A percentile compares a stretch with the other conserved stretches of the same genome.
phyloP scores from a whole-genome alignment of 1,284 basidiomycete species.

The Ceratobasidium sp. region DNA sequence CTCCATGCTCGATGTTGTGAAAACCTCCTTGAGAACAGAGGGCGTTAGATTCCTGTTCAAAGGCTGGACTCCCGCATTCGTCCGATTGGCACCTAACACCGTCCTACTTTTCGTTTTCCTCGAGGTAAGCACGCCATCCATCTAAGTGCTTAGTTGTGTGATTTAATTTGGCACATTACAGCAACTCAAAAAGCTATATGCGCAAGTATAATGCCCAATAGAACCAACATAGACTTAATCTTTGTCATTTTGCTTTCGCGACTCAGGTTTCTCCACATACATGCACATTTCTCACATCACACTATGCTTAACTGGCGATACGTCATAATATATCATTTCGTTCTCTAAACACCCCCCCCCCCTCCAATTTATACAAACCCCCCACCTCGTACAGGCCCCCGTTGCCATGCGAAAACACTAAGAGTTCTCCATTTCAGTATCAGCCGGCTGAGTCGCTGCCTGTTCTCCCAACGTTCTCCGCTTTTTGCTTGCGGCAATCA shows the following conservation, averaged over 20 bases:
- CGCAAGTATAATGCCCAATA: slow-evolving; percentile 30
- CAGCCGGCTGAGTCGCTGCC: neutral
- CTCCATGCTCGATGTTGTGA: slow-evolving; percentile 47
- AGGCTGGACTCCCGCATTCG: slow-evolving; percentile 62
- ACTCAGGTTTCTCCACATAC: slow-evolving; percentile 4
- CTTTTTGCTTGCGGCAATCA: slow-evolving; percentile 34
- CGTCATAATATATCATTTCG: slow-evolving; percentile 11
- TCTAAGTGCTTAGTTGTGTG: neutral
- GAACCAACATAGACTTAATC: slow-evolving; percentile 11
- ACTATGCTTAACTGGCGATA: neutral
- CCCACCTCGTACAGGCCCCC: too few relatives aligned
- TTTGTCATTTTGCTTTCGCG: slow-evolving; percentile 9
- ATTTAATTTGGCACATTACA: neutral
- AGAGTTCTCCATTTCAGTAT: neutral
- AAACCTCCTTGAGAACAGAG: slow-evolving; percentile 49
- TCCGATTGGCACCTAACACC: slow-evolving; percentile 58
- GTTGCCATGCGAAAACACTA: neutral
- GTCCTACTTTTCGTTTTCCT: slow-evolving; percentile 49
- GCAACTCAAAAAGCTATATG: slow-evolving; percentile 45
- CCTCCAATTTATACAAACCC: neutral
- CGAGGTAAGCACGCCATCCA: slow-evolving; percentile 41
- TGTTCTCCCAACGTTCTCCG: slow-evolving; percentile 31
- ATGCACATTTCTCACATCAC: neutral
- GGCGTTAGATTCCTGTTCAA: slow-evolving; percentile 62
- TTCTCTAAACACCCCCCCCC: slow-evolving; percentile 4